Percentiles rank a stretch among this genome's conserved stretches.
Evolutionary conservation across 1,284 basidiomycete species (phyloP).

Genomic region (Paramarasmius palmivorus): DNA sequence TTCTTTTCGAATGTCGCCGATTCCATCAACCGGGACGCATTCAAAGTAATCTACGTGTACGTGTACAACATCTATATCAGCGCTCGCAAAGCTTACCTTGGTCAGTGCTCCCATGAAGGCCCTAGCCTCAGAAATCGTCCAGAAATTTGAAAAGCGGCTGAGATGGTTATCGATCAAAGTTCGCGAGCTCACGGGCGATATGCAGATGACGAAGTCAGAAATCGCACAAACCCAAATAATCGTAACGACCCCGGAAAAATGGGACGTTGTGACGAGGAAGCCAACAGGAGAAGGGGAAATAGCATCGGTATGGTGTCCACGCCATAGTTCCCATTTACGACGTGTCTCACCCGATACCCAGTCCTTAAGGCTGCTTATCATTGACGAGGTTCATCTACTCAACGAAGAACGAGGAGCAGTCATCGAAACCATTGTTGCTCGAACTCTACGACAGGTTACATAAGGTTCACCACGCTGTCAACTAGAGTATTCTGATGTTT

Average conservation of each 20-base stretch:
- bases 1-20: slow-evolving; percentile 41
- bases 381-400: slow-evolving; percentile 97
- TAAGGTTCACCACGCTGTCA: neutral
- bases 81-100: neutral
- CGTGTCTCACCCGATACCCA: slow-evolving; percentile 33
- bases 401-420: slow-evolving; percentile 99
- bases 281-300: slow-evolving; percentile 96
- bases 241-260: slow-evolving; percentile 99
- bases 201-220: slow-evolving; percentile 95
- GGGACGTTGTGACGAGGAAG: slow-evolving; percentile 99
- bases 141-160: slow-evolving; percentile 91
- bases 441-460: slow-evolving; percentile 85
- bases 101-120: slow-evolving; percentile 97
- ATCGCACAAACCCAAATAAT: slow-evolving; percentile 98
- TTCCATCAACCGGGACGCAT: slow-evolving; percentile 72
- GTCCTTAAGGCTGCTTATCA: slow-evolving; percentile 94
- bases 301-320: slow-evolving; percentile 64
- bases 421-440: slow-evolving; percentile 97
- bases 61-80: slow-evolving; percentile 21
- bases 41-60: slow-evolving; percentile 98
- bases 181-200: slow-evolving; percentile 95
- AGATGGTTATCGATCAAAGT: slow-evolving; percentile 89
- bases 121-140: slow-evolving; percentile 92
- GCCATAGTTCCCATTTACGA: neutral
- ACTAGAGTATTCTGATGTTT: slow-evolving; percentile 2